Conservation (phyloP, 306 rosid species). For the Delonix regia region DNA sequence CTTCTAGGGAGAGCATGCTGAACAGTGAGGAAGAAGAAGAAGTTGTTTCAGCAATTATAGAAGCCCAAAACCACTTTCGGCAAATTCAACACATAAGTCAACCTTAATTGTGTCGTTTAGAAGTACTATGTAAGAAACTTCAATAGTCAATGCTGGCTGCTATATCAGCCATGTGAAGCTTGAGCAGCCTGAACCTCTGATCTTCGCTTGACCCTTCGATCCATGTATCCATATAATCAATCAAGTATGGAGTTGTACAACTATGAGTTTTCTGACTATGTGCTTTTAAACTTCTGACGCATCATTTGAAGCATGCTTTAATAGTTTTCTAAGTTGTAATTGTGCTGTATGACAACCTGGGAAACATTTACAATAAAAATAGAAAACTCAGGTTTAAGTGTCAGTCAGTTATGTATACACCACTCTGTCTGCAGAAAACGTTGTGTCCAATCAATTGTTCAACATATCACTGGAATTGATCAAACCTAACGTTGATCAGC, state of each 20-base stretch:
- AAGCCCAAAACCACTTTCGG: constrained; percentile 50
- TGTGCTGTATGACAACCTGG: neutral
- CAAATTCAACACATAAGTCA: constrained; percentile 40
- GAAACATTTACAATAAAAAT: neutral
- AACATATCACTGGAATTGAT: neutral
- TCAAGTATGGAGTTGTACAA: neutral
- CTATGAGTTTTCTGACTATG: neutral
- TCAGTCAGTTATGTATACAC: neutral
- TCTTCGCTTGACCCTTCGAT: neutral
- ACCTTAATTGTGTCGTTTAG: neutral
- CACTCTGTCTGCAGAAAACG: neutral
- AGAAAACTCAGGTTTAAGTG: neutral
- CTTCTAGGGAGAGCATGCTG: constrained; percentile 25
- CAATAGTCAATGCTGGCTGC: neutral
- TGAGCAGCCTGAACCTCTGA: neutral
- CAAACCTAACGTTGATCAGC: neutral
- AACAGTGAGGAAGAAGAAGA: constrained; percentile 26
- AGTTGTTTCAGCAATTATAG: constrained; percentile 39
- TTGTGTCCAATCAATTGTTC: neutral
- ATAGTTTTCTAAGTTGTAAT: neutral
- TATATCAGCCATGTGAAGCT: neutral
- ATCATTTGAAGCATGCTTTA: neutral
- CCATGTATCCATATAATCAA: neutral
- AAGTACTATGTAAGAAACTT: neutral
- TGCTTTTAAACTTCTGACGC: neutral